Evolutionary conservation across 2,329 filamentous ascomycete species (phyloP), one percentile per base, ranked within the genome.

Genomic region (Periconia sp.): DNA sequence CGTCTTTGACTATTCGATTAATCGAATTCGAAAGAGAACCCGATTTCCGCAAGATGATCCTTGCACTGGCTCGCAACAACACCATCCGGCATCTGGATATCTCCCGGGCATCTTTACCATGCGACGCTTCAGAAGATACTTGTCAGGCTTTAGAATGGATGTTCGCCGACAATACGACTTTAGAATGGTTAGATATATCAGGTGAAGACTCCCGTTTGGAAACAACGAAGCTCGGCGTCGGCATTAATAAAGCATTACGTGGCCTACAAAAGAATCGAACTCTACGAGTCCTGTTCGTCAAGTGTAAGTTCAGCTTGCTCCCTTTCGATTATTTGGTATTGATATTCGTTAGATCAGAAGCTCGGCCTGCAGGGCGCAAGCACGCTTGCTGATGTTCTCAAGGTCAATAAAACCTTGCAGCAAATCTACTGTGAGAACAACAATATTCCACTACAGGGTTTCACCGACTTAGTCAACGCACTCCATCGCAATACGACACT

Each of bases 361-460:
- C 76, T 89, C 5, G 86, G 86, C 4, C 65, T 87, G 16, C 83
- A 85, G 66, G 86, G 86, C 22, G 85, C 86, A 4, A 87, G 81
- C 57, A 86, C 84, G 0, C 73, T 89, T 24, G 82, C 85, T 2
- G 84, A 86, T 13, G 85, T 89, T 12, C 70, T 89, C 24, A 82
- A 85, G 56, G 76, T 76, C 48, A 89, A 89, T 56, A 74, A 68
- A 2, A 80, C 79, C 1, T 70, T 89, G 4, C 76, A 78, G 18
- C 82, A 88, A 60, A 75, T 89, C 5, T 78, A 87, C 55, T 89
- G 86, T 64, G 85, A 86, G 49, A 83, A 86, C 63, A 89, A 89
- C 58, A 82, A 84, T 40, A 86, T 88, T 41, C 84, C 84, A 32
- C 73, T 88, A n/a, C 82, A 85, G 51, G 85, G 83, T 1, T 85